These are phyloP conservation scores for Collybia sordida DNA, from an alignment of 768 basidiomycete species.

Conservation along the genomic window DNA sequence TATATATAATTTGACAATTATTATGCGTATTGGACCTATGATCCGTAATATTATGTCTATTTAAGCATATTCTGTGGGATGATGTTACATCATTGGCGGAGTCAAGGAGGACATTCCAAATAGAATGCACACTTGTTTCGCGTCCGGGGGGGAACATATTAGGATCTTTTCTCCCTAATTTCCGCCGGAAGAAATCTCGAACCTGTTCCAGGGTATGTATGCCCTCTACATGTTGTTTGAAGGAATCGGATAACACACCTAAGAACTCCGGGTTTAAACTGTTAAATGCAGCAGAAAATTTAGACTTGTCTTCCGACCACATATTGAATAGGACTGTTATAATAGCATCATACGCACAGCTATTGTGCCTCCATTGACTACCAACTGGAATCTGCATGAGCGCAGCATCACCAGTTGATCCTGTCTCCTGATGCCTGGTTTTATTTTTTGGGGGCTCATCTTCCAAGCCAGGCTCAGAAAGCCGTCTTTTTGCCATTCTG, in stretches of 20 bases:
- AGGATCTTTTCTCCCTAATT: background rate
- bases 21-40: background rate
- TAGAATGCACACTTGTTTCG: constrained; percentile 2
- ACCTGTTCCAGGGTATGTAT: background rate
- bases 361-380: constrained; percentile 21
- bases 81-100: background rate
- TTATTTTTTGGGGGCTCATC: no score
- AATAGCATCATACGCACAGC: constrained; percentile 29
- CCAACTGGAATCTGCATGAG: constrained; percentile 8
- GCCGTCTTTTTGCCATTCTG: no score
- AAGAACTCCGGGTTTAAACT: background rate
- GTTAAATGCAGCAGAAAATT: background rate
- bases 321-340: constrained; percentile 20
- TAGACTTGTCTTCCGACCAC: constrained; percentile 8
- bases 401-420: no score
- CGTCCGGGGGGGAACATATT: background rate
- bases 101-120: background rate
- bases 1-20: background rate
- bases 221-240: background rate
- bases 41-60: background rate
- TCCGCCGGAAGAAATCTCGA: background rate
- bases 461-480: no score
- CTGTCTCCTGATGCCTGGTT: no score
- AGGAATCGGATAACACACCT: background rate
- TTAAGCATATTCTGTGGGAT: background rate